These are phyloP conservation scores for Citrus trifoliata DNA, from an alignment of 345 rosid species.

Conservation along the genomic window DNA sequence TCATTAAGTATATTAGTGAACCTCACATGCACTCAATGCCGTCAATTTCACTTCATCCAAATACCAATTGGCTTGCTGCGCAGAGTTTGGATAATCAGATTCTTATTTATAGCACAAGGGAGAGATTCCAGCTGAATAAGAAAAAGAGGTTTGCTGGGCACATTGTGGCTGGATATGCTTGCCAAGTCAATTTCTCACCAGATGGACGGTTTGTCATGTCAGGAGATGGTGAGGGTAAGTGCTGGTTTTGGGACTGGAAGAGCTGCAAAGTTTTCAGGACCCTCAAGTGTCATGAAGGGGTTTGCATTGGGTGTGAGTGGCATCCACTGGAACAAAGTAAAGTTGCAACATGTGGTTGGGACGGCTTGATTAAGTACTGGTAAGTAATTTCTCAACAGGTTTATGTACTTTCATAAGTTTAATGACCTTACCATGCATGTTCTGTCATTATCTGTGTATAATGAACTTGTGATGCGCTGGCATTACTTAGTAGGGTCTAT, in stretches of 20 bases:
- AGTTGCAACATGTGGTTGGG: conserved; percentile 99
- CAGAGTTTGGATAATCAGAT: conserved; percentile 98
- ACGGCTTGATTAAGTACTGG: conserved; percentile 98
- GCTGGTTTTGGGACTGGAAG: conserved; percentile 99
- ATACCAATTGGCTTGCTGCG: conserved; percentile 93
- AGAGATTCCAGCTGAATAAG: conserved; percentile 96
- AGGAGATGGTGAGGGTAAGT: conserved; percentile 98
- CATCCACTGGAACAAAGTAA: conserved; percentile 98
- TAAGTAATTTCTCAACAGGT: conserved; percentile 30
- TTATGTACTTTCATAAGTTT: not conserved
- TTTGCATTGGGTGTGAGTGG: conserved; percentile 91
- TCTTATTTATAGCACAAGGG: conserved; percentile 82
- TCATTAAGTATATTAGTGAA: conserved; percentile 95
- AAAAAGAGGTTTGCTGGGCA: conserved; percentile 97
- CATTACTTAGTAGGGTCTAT: not conserved
- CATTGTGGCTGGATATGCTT: conserved; percentile 90
- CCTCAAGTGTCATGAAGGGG: conserved; percentile 87
- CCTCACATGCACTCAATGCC: conserved; percentile 99
- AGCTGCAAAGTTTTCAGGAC: conserved; percentile 92
- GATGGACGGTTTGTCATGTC: conserved; percentile 99
- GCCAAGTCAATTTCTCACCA: conserved; percentile 98
- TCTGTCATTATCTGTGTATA: not conserved
- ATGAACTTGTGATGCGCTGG: not conserved
- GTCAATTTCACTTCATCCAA: conserved; percentile 82
- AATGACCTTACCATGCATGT: not conserved